Percentiles rank a stretch among this genome's conserved stretches.
phyloP scores from a whole-genome alignment of 805 yeast genomes.

The Candida michaelii region DNA sequence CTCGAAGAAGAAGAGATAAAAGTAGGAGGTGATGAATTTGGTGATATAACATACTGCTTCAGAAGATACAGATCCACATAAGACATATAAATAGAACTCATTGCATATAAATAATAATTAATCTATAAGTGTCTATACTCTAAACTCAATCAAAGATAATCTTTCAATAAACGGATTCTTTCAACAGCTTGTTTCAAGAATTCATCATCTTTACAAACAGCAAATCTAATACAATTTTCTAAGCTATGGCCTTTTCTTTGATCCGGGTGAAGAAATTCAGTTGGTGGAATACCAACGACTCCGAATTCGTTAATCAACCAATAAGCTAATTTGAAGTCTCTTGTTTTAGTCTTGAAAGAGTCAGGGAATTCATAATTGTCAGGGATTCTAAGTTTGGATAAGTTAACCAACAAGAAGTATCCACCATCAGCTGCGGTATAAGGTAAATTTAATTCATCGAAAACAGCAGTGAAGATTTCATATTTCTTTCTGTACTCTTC shows the following conservation, averaged over 20 bases:
- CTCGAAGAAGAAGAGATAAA: slow-evolving; percentile 45
- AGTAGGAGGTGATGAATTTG: slow-evolving; percentile 84
- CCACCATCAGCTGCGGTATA: slow-evolving; percentile 94
- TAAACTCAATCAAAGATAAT: slow-evolving; percentile 56
- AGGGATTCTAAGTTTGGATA: slow-evolving; percentile 80
- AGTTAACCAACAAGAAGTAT: slow-evolving; percentile 86
- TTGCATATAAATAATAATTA: background rate
- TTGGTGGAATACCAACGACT: slow-evolving; percentile 95
- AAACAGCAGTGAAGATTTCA: slow-evolving; percentile 67
- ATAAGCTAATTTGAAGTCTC: slow-evolving; percentile 85
- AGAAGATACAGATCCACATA: slow-evolving; percentile 20
- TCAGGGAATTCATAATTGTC: slow-evolving; percentile 71
- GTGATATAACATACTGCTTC: slow-evolving; percentile 60
- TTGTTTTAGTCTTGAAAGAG: slow-evolving; percentile 60
- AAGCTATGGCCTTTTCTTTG: slow-evolving; percentile 64
- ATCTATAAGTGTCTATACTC: background rate
- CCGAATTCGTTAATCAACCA: slow-evolving; percentile 94
- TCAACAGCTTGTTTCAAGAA: slow-evolving; percentile 78
- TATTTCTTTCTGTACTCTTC: slow-evolving; percentile 69
- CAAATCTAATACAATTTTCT: slow-evolving; percentile 86
- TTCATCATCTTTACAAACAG: slow-evolving; percentile 91
- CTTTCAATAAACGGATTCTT: slow-evolving; percentile 67
- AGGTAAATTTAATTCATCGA: slow-evolving; percentile 85
- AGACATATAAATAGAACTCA: background rate
- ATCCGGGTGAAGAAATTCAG: slow-evolving; percentile 80